Evolutionary conservation across 768 basidiomycete genomes (phyloP), one percentile per base, ranked within the genome.

Genomic region (Epithele typhae): DNA sequence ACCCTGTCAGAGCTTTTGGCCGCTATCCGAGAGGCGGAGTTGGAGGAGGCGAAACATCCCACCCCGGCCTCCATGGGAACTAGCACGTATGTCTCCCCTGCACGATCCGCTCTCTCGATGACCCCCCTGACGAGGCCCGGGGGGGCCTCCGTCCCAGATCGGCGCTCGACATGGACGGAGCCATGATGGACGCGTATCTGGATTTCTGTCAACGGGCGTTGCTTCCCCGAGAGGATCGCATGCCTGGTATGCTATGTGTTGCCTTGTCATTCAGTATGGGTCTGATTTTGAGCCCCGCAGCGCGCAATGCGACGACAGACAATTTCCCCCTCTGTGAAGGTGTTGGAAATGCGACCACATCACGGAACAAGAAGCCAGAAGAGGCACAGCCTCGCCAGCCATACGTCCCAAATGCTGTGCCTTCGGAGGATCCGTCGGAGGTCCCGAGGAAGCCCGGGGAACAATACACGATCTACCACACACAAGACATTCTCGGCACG

Each of bases 361-460:
- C n/a, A n/a, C n/a, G n/a, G n/a, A n/a, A n/a, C n/a, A n/a, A n/a
- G n/a, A n/a, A n/a, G n/a, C n/a, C n/a, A n/a, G n/a, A n/a, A n/a
- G n/a, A n/a, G n/a, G n/a, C n/a, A n/a, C n/a, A n/a, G n/a, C n/a
- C n/a, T n/a, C n/a, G n/a, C n/a, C n/a, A n/a, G n/a, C n/a, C n/a
- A n/a, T n/a, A n/a, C n/a, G n/a, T n/a, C n/a, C n/a, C 27, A 14
- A 30, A 30, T 14, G 27, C 27, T 30, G 14, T 30, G 8, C 14
- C 27, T 30, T 7, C 27, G 27, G 27, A 30, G 27, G 14, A 7
- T 30, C 27, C 27, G 8, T 30, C 27, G n/a, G n/a, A n/a, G n/a
- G n/a, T n/a, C n/a, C n/a, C n/a, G n/a, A n/a, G n/a, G n/a, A 69
- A 68, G 59, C 79, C 86, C 3, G 89, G 85, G 1, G 76, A 79